A percentile compares a stretch with the other conserved stretches of the same genome.
Evolutionary conservation across 2,329 filamentous ascomycete genomes (phyloP).

Genomic region (Cladosporium sp.): DNA sequence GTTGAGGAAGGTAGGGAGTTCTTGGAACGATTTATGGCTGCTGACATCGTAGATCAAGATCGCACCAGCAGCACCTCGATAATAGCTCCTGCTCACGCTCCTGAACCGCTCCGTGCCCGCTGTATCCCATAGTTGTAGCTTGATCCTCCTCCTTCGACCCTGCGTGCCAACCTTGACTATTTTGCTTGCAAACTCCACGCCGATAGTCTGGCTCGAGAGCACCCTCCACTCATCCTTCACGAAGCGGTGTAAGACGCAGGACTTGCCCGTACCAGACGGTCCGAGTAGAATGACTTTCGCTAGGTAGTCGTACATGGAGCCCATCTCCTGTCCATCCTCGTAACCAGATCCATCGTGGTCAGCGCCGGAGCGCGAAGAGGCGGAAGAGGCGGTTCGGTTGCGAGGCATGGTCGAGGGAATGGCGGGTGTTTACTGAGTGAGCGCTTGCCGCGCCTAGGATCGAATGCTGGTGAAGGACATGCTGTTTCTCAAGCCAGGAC

Average conservation of each 20-base stretch:
- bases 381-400: constrained; percentile 40
- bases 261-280: constrained; percentile 92
- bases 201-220: constrained; percentile 94
- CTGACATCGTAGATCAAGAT: constrained; percentile 92
- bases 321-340: constrained; percentile 67
- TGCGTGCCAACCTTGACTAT: constrained; percentile 90
- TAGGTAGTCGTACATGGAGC: constrained; percentile 98
- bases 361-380: constrained; percentile 30
- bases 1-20: constrained; percentile 82
- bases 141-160: constrained; percentile 79
- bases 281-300: constrained; percentile 95
- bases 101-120: constrained; percentile 96
- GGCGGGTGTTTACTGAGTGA: not conserved
- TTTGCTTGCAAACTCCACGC: constrained; percentile 94
- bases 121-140: constrained; percentile 95
- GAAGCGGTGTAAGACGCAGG: constrained; percentile 91
- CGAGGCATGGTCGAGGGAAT: constrained; percentile 35
- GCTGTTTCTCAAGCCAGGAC: not conserved
- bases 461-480: not conserved
- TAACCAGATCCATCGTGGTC: constrained; percentile 11
- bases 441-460: not conserved
- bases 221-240: constrained; percentile 91
- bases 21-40: constrained; percentile 70
- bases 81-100: constrained; percentile 91
- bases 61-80: constrained; percentile 90